These are phyloP conservation scores for Gymnopilus dilepis DNA, from an alignment of 768 basidiomycete genomes.

Conservation along the genomic window DNA sequence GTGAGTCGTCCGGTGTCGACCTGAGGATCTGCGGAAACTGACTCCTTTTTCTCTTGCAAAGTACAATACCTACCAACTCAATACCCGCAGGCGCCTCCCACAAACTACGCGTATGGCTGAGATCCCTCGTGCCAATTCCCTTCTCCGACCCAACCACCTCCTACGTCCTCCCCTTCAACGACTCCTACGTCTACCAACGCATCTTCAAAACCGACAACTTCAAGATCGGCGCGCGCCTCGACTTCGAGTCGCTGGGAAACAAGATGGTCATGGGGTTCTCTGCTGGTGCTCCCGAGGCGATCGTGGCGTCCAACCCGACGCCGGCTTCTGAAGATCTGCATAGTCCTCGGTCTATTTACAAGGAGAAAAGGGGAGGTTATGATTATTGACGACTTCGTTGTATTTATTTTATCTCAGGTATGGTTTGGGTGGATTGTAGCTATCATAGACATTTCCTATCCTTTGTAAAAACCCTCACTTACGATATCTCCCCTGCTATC, in stretches of 20 bases:
- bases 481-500: background rate
- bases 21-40: background rate
- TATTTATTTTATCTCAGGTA: background rate
- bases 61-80: constrained; percentile 60
- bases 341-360: constrained; percentile 21
- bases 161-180: constrained; percentile 44
- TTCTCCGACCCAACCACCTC: constrained; percentile 33
- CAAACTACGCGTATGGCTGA: constrained; percentile 68
- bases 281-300: constrained; percentile 43
- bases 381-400: constrained; percentile 20
- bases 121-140: constrained; percentile 45
- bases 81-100: constrained; percentile 62
- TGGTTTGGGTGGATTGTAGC: background rate
- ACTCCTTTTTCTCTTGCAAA: constrained; percentile 28
- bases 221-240: constrained; percentile 61
- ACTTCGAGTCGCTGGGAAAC: constrained; percentile 54
- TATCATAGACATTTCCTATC: background rate
- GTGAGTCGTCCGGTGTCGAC: constrained; percentile 39
- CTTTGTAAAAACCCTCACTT: background rate
- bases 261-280: constrained; percentile 58
- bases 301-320: constrained; percentile 31
- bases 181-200: constrained; percentile 65
- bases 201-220: constrained; percentile 69
- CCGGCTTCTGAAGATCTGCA: constrained; percentile 17
- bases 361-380: constrained; percentile 26